Conservation (phyloP, 2,329 filamentous ascomycete species). For the Neofusicoccum umdonicola region DNA sequence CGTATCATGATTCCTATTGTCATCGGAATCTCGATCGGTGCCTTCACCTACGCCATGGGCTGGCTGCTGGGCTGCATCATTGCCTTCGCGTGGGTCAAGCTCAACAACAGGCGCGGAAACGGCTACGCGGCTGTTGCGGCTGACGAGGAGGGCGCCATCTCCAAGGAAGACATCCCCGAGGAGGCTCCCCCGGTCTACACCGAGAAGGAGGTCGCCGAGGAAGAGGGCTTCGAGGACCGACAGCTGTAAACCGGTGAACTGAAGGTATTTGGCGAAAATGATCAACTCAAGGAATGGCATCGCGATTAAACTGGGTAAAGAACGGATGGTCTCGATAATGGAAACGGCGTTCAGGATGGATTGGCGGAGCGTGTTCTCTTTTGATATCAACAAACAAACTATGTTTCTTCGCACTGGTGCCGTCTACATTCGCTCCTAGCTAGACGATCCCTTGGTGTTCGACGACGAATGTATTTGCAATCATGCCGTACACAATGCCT, state of each 20-base stretch:
- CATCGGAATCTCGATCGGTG: conserved; percentile 66
- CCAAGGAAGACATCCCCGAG: conserved; percentile 31
- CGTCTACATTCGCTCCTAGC: neutral
- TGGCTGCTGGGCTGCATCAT: conserved; percentile 64
- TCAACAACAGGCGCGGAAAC: conserved; percentile 32
- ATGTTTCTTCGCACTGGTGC: neutral
- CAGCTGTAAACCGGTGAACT: neutral
- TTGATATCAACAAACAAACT: neutral
- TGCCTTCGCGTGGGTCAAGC: conserved; percentile 57
- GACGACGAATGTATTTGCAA: neutral
- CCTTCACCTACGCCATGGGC: conserved; percentile 64
- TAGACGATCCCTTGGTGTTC: neutral
- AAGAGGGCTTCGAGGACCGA: conserved; percentile 11
- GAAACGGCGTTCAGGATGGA: neutral
- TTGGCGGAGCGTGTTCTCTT: neutral
- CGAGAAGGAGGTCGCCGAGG: conserved; percentile 33
- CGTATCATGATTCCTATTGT: conserved; percentile 64
- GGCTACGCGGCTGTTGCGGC: conserved; percentile 31
- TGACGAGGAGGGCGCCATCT: conserved; percentile 23
- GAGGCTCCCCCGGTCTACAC: conserved; percentile 41
- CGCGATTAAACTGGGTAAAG: neutral
- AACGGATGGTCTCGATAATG: neutral
- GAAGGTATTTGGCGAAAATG: neutral
- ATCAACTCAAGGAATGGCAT: neutral
- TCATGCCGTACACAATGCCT: neutral